Base-by-base conservation (phyloP, 2,329 filamentous ascomycete genomes). In the Nakataea oryzae region DNA sequence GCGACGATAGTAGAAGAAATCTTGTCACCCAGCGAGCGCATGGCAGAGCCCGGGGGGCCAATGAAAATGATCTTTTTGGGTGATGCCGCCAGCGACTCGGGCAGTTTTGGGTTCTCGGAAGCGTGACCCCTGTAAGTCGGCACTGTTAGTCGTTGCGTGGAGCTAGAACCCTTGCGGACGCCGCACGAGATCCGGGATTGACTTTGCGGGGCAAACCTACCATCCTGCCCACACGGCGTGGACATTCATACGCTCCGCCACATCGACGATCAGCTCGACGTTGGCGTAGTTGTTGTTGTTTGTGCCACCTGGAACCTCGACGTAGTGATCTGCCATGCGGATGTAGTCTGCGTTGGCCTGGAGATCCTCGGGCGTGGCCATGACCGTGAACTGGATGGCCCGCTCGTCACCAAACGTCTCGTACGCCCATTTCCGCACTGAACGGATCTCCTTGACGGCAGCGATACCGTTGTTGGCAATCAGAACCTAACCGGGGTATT, bases 241-340 rank as follows among this genome's bases (percentile, higher is more conserved):
- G 64, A 99, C 95, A 70, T 93, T 86, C 92, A 97, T 97, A 66
- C 95, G 91, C 83, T 99, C 95, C 29, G 95, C 95, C 74, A 99
- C 87, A 80, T 99, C 95, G 68, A 99, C 95, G 76, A 99, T 99
- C 74, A 99, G 83, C 80, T 99, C 95, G 64, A 99, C 95, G 75
- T 99, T 99, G 79, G 95, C 95, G 78, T 99, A 99, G 79, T 99
- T 99, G 87, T 99, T 96, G 84, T 99, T 99, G 81, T 99, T 99
- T 65, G 95, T 99, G 73, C 95, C 95, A 72, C 95, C 95, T 41
- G 95, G 95, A 65, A 99, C 93, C 79, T 99, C 95, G 70, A 99
- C 95, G 76, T 99, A 99, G 83, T 97, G 91, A 78, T 99, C 95
- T 41, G 95, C 95, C 95, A 99, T 97, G 74, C 95, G 87, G 75